These are phyloP conservation scores for Coccomyxa subellipsoidea DNA, from an alignment of 163 green algal genomes.

Conservation along the genomic window DNA sequence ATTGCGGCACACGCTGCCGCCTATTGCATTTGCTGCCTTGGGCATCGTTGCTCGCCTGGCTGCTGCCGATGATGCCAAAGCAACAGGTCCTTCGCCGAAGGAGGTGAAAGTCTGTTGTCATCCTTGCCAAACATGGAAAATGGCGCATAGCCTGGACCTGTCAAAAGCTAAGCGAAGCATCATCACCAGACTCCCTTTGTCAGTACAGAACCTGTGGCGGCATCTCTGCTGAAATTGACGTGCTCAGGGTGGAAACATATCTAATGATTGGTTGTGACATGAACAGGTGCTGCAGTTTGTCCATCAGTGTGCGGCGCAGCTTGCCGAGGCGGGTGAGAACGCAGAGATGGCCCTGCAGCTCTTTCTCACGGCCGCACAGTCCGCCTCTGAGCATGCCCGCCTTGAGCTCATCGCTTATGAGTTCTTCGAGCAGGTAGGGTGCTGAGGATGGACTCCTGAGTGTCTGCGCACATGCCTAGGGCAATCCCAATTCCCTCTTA, in stretches of 20 bases:
- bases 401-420: slow-evolving; percentile 88
- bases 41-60: background rate
- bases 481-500: too few relatives aligned
- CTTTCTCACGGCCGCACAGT: slow-evolving; percentile 29
- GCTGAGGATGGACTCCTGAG: too few relatives aligned
- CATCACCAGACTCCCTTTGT: too few relatives aligned
- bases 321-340: slow-evolving; percentile 14
- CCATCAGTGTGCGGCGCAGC: slow-evolving; percentile 23
- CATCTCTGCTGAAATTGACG: too few relatives aligned
- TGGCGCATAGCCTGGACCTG: too few relatives aligned
- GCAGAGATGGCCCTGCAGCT: slow-evolving; percentile 47
- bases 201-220: too few relatives aligned
- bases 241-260: background rate
- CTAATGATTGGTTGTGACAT: background rate
- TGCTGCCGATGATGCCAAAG: background rate
- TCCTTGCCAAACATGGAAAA: background rate
- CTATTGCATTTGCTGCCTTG: slow-evolving; percentile 73
- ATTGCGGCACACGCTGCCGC: slow-evolving; percentile 69
- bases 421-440: slow-evolving; percentile 89
- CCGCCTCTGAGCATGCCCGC: slow-evolving; percentile 62
- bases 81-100: background rate
- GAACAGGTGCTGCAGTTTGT: slow-evolving; percentile 37
- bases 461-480: too few relatives aligned
- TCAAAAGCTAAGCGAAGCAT: too few relatives aligned
- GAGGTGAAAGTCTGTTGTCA: slow-evolving; percentile 6